Conservation (phyloP, 768 basidiomycete genomes). For the Tulasnella sp. region DNA sequence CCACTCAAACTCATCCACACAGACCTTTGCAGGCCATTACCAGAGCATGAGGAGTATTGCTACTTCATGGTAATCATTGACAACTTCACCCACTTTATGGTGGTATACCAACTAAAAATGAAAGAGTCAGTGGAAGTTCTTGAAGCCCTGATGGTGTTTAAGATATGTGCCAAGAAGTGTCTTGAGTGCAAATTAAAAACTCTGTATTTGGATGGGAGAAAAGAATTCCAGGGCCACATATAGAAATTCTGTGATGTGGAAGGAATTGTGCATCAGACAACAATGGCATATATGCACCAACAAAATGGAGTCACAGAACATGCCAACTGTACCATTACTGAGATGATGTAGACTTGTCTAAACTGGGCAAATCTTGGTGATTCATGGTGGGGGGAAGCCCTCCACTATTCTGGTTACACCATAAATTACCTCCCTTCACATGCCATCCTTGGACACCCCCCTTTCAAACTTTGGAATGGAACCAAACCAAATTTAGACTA, state of each 20-base stretch:
- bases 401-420: not conserved
- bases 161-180: conserved; percentile 23
- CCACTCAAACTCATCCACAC: no score
- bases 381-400: conserved; percentile 8
- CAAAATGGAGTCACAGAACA: conserved; percentile 28
- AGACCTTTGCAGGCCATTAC: no score
- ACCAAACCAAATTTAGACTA: conserved; percentile 10
- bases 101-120: no score
- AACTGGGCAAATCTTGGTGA: conserved; percentile 21
- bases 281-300: conserved; percentile 24
- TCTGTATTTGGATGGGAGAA: conserved; percentile 30
- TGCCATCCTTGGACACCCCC: not conserved
- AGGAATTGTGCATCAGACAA: conserved; percentile 24
- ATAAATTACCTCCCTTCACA: not conserved
- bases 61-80: no score
- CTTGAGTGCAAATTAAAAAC: conserved; percentile 29
- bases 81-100: no score
- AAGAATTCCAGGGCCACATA: conserved; percentile 23
- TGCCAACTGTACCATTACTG: conserved; percentile 23
- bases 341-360: conserved; percentile 22
- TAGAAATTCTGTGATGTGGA: conserved; percentile 21
- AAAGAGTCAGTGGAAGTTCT: no score
- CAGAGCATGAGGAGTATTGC: no score
- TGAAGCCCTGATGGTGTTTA: no score
- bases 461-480: not conserved